Conservation (phyloP, 495 filamentous ascomycete genomes). For the Xylaria grammica region DNA sequence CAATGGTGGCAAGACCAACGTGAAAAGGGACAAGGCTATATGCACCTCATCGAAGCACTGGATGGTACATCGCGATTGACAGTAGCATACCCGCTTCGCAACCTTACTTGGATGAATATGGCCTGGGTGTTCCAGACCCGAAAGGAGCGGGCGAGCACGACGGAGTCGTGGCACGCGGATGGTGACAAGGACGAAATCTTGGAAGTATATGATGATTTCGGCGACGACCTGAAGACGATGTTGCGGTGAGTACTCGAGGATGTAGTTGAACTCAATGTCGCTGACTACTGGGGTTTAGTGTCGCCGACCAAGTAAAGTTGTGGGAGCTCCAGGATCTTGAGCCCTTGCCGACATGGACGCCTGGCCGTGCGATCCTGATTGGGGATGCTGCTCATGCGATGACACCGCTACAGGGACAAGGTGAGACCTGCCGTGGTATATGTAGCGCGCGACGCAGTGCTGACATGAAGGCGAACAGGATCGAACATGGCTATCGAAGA, state of each 20-base stretch:
- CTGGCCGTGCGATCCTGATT: conserved; percentile 44
- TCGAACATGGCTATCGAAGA: conserved; percentile 15
- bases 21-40: conserved; percentile 30
- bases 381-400: conserved; percentile 55
- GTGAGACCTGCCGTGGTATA: conserved; percentile 18
- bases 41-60: conserved; percentile 37
- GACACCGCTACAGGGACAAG: conserved; percentile 45
- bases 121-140: conserved; percentile 28
- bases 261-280: background rate
- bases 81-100: conserved; percentile 54
- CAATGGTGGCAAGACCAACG: conserved; percentile 38
- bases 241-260: conserved; percentile 23
- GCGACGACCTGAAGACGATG: conserved; percentile 37
- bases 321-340: conserved; percentile 55
- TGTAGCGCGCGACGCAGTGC: background rate
- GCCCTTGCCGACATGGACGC: conserved; percentile 43
- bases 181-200: conserved; percentile 44
- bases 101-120: conserved; percentile 42
- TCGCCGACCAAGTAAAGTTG: conserved; percentile 31
- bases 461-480: background rate
- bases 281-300: conserved; percentile 19
- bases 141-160: conserved; percentile 30
- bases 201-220: conserved; percentile 45
- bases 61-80: conserved; percentile 52
- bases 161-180: conserved; percentile 36